phyloP scores from a whole-genome alignment of 169 alveolate genomes.

The Cryptosporidium muris region DNA sequence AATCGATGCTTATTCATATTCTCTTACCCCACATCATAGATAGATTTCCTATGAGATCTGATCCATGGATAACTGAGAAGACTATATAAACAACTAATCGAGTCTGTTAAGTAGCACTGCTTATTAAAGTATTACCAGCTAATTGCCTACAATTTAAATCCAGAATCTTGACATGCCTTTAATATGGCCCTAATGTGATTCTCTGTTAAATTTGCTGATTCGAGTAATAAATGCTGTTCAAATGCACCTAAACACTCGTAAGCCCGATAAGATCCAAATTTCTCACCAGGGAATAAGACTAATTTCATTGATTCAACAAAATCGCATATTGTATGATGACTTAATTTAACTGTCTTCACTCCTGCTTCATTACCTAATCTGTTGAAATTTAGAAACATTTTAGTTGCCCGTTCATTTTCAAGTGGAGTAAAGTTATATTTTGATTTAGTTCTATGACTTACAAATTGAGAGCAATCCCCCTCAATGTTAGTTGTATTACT shows the following conservation, averaged over 20 bases:
- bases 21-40: neutral
- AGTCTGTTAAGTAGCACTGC: too few relatives aligned
- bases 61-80: neutral
- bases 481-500: constrained; percentile 1
- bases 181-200: constrained; percentile 9
- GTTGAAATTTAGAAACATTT: constrained; percentile 2
- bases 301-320: constrained; percentile 64
- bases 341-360: neutral
- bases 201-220: constrained; percentile 19
- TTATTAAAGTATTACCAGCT: neutral
- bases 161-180: constrained; percentile 49
- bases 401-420: constrained; percentile 21
- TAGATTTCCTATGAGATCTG: neutral
- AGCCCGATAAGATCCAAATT: constrained; percentile 32
- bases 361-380: neutral
- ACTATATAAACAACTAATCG: too few relatives aligned
- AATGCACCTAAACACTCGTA: constrained; percentile 66
- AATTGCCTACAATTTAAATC: constrained; percentile 9
- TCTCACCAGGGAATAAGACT: constrained; percentile 11
- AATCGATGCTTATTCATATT: neutral
- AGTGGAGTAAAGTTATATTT: constrained; percentile 13
- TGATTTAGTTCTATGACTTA: constrained; percentile 34
- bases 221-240: constrained; percentile 56
- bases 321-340: constrained; percentile 43
- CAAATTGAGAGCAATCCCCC: constrained; percentile 32